These are phyloP conservation scores for Penicillium concentricum DNA, from an alignment of 2,329 filamentous ascomycete genomes.

Conservation along the genomic window DNA sequence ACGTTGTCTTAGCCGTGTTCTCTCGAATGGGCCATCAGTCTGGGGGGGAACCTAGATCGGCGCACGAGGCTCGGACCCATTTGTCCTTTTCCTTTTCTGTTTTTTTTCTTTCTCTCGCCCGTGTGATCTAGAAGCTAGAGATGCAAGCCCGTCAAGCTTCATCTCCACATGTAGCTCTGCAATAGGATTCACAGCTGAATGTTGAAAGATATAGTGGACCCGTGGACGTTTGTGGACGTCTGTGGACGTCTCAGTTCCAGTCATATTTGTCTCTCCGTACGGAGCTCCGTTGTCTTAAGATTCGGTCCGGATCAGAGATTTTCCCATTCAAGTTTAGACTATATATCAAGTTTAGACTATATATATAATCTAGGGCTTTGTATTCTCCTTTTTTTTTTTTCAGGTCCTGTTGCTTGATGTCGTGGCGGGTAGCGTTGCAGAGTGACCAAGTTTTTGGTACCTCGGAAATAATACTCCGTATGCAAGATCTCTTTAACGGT, in stretches of 20 bases:
- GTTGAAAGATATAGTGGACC: background rate
- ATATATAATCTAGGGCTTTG: background rate
- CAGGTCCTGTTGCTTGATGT: background rate
- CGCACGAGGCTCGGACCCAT: background rate
- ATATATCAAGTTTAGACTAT: constrained; percentile 2
- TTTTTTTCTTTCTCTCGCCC: background rate
- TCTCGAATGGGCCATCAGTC: constrained; percentile 6
- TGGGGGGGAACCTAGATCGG: constrained; percentile 8
- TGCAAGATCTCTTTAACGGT: background rate
- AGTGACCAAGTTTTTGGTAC: background rate
- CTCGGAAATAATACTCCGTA: background rate
- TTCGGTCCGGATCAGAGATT: constrained; percentile 17
- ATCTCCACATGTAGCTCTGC: constrained; percentile 3
- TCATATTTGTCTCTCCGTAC: background rate
- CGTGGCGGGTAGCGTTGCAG: background rate
- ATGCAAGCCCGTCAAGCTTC: constrained; percentile 7
- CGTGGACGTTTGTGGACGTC: constrained; percentile 1
- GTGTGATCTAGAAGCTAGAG: background rate
- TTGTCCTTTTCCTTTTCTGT: background rate
- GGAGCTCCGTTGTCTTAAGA: constrained; percentile 7
- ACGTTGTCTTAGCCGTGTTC: background rate
- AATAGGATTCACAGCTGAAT: background rate
- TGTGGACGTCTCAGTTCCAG: background rate
- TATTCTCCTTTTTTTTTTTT: background rate
- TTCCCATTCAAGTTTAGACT: constrained; percentile 7